Base-by-base conservation (phyloP, 163 green algal species). In the Scenedesmus sp. region DNA sequence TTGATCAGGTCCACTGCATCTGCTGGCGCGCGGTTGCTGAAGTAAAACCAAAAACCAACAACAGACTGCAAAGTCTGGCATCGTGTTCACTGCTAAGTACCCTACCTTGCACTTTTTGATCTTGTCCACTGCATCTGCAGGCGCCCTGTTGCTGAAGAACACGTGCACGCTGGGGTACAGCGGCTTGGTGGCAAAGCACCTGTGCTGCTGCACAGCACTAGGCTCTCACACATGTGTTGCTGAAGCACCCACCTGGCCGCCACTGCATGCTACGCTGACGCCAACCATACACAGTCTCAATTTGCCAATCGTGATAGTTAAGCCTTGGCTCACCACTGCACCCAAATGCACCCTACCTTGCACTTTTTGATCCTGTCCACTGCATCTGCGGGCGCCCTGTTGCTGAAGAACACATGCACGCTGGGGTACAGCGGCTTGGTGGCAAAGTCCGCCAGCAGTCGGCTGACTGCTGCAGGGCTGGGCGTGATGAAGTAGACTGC, bases 401-500 rank as follows among this genome's bases (percentile, higher is more conserved):
- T 93, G 2, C 96, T 97, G 94, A 99, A 99, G 94, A 99, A 99
- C 12, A 99, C 93, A 93, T 99, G 96, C 54, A 95, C 98, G 8
- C 92, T 93, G 74, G 95, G 95, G 93, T 99, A 99, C 73, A 96
- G 94, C 26, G 96, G 93, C 70, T 86, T 84, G 54, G 87, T 54
- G 20, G 86, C 93, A 86, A 98, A 99, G 95, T 99, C 97, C 13
- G 96, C 92, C 64, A 97, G 82, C 89, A 99, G 88, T 20, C 84
- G 91, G n/a, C 89, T 77, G 26, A 99, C 94, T 83, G 87, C 96
- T 20, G 93, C 76, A 10, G 94, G 83, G n/a, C 93, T 97, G 59
- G 98, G 98, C 0, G 96, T 96, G 57, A 99, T 97, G 93, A 99
- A 99, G 93, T 99, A 99, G 3, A 99, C 93, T 6, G 96, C 98